These are phyloP conservation scores for Gomphus bonarii DNA, from an alignment of 1,284 basidiomycete genomes.

Conservation along the genomic window DNA sequence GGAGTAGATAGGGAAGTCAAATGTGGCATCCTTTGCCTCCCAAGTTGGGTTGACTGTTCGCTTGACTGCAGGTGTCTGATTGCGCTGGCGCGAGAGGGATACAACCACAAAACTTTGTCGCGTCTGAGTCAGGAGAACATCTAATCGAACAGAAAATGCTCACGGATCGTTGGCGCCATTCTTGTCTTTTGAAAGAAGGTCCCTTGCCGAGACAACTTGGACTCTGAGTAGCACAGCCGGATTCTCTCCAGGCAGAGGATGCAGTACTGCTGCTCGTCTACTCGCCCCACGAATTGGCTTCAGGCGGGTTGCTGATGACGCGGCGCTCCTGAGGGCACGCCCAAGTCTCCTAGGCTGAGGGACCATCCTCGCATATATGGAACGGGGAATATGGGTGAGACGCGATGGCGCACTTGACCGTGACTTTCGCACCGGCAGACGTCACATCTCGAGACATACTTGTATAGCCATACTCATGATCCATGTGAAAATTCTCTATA, in stretches of 20 bases:
- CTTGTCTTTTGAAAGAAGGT: slow-evolving; percentile 51
- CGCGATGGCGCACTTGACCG: not conserved
- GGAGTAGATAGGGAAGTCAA: slow-evolving; percentile 77
- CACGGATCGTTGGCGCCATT: slow-evolving; percentile 68
- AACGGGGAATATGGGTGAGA: not conserved
- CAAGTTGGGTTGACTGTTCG: slow-evolving; percentile 73
- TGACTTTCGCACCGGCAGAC: not conserved
- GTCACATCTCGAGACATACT: not conserved
- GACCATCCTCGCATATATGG: slow-evolving; percentile 7
- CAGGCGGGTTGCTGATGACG: slow-evolving; percentile 36
- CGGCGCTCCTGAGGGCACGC: slow-evolving; percentile 37
- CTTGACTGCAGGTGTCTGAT: slow-evolving; percentile 74
- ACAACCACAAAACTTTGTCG: slow-evolving; percentile 59
- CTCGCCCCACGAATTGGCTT: slow-evolving; percentile 24
- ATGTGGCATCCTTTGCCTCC: slow-evolving; percentile 64
- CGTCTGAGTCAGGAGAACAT: slow-evolving; percentile 2
- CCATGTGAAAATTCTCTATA: not conserved
- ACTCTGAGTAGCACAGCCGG: slow-evolving; percentile 57
- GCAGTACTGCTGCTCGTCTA: slow-evolving; percentile 29
- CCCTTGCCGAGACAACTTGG: slow-evolving; percentile 53
- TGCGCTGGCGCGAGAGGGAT: slow-evolving; percentile 52
- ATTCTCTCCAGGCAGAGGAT: slow-evolving; percentile 47
- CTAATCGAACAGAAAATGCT: slow-evolving; percentile 21
- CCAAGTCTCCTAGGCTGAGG: slow-evolving; percentile 26
- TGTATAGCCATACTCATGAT: not conserved